phyloP scores from a whole-genome alignment of 2,329 filamentous ascomycete species.

The Aspergillus tubingensis region DNA sequence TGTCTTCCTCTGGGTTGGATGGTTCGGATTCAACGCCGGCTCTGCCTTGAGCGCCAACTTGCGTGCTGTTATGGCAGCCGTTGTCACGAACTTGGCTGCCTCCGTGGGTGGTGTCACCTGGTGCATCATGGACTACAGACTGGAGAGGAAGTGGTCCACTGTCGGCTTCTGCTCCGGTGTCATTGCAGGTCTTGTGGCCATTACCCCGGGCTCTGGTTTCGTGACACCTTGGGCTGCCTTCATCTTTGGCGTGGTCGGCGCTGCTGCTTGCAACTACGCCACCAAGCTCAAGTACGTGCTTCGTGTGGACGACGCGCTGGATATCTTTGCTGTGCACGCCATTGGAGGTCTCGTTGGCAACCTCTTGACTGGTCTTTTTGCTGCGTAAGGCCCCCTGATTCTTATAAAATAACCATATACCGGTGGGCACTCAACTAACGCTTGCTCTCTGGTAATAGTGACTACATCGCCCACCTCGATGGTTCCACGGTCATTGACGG shows the following conservation, averaged over 20 bases:
- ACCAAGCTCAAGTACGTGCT: slow-evolving; percentile 88
- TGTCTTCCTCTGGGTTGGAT: slow-evolving; percentile 92
- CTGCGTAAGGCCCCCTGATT: slow-evolving; percentile 56
- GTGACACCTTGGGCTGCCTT: slow-evolving; percentile 84
- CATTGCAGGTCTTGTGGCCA: slow-evolving; percentile 81
- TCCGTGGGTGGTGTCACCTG: slow-evolving; percentile 84
- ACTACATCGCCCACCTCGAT: slow-evolving; percentile 82
- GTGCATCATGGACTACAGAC: slow-evolving; percentile 84
- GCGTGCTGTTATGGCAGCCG: slow-evolving; percentile 80
- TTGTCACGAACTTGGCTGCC: slow-evolving; percentile 83
- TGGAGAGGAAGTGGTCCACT: slow-evolving; percentile 89
- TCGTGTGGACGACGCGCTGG: slow-evolving; percentile 78
- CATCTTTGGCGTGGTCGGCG: slow-evolving; percentile 74
- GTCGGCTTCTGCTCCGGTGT: slow-evolving; percentile 92
- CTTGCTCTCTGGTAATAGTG: slow-evolving; percentile 39
- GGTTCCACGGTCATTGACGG: slow-evolving; percentile 67
- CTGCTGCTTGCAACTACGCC: slow-evolving; percentile 79
- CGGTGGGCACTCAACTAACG: slow-evolving; percentile 15
- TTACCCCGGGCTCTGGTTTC: slow-evolving; percentile 84
- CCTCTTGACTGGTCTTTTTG: slow-evolving; percentile 77
- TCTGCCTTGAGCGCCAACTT: slow-evolving; percentile 79
- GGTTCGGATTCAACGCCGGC: slow-evolving; percentile 93
- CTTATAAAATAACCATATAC: background rate
- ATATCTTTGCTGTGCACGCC: slow-evolving; percentile 83
- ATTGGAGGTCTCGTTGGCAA: slow-evolving; percentile 79